Conservation (phyloP, 2,329 filamentous ascomycete species). For the Madurella mycetomatis region DNA sequence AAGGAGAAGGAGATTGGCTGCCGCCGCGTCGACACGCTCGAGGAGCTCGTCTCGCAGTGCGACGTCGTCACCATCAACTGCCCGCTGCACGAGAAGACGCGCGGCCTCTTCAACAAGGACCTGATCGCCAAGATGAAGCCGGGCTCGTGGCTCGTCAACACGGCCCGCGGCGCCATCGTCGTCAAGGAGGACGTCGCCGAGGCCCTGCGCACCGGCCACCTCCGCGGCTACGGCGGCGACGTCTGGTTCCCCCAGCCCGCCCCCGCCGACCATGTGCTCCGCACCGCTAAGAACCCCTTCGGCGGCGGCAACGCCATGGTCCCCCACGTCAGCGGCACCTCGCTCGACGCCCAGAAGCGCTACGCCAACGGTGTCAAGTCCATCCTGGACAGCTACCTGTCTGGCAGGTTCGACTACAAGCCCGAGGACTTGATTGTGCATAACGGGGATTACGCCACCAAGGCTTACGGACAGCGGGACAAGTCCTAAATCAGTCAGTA, state of each 20-base stretch:
- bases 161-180: constrained; percentile 95
- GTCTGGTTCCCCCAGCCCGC: constrained; percentile 99
- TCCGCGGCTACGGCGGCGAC: constrained; percentile 82
- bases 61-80: constrained; percentile 99
- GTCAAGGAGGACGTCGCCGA: constrained; percentile 98
- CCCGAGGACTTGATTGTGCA: constrained; percentile 88
- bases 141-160: constrained; percentile 97
- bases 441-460: constrained; percentile 89
- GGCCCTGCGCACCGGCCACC: constrained; percentile 85
- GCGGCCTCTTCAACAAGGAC: constrained; percentile 97
- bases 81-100: constrained; percentile 96
- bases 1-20: constrained; percentile 93
- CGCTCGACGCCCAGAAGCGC: constrained; percentile 93
- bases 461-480: constrained; percentile 76
- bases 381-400: constrained; percentile 89
- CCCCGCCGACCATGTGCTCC: constrained; percentile 85
- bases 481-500: too few relatives aligned
- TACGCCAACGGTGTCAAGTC: constrained; percentile 84
- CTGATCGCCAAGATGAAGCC: constrained; percentile 99
- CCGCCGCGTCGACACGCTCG: constrained; percentile 79
- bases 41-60: constrained; percentile 91
- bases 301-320: constrained; percentile 98
- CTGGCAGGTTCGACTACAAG: constrained; percentile 80
- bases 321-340: constrained; percentile 97
- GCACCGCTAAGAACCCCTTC: constrained; percentile 89